Conservation (phyloP, 2,329 filamentous ascomycete genomes). For the Fusarium setosum region DNA sequence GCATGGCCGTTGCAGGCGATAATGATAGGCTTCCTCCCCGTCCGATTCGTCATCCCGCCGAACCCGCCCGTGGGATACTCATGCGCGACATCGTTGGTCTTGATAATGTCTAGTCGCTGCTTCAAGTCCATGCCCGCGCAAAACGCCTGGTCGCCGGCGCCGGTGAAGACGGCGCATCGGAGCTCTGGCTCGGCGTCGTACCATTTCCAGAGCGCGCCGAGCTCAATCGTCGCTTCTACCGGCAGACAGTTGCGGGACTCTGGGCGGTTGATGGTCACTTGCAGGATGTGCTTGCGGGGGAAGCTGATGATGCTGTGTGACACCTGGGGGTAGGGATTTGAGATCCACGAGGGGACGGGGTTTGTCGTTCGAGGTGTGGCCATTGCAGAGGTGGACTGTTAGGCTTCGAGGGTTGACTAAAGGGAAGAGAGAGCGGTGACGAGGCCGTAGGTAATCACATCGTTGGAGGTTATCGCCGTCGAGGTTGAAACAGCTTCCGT, state of each 20-base stretch:
- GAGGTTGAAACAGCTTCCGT: background rate
- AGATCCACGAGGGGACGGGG: conserved; percentile 48
- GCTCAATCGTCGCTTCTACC: conserved; percentile 49
- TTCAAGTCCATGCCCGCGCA: conserved; percentile 66
- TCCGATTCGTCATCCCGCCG: conserved; percentile 49
- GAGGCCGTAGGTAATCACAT: background rate
- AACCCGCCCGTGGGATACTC: conserved; percentile 43
- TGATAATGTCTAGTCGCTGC: conserved; percentile 51
- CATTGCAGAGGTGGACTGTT: conserved; percentile 19
- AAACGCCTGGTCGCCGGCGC: conserved; percentile 61
- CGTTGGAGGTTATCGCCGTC: background rate
- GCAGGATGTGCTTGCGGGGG: conserved; percentile 53
- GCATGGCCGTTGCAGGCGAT: conserved; percentile 47
- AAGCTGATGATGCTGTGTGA: conserved; percentile 51
- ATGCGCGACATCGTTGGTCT: conserved; percentile 42
- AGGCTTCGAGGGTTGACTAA: background rate
- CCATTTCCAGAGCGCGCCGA: conserved; percentile 60
- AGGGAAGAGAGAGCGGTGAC: background rate
- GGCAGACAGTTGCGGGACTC: conserved; percentile 55
- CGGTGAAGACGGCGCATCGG: conserved; percentile 63
- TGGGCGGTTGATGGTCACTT: conserved; percentile 58
- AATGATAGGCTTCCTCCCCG: conserved; percentile 48
- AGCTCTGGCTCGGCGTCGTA: conserved; percentile 62
- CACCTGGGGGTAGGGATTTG: conserved; percentile 46
- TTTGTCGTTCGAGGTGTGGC: conserved; percentile 40